phyloP scores from a whole-genome alignment of 139 green algal genomes.

The Coccomyxa sp. region DNA sequence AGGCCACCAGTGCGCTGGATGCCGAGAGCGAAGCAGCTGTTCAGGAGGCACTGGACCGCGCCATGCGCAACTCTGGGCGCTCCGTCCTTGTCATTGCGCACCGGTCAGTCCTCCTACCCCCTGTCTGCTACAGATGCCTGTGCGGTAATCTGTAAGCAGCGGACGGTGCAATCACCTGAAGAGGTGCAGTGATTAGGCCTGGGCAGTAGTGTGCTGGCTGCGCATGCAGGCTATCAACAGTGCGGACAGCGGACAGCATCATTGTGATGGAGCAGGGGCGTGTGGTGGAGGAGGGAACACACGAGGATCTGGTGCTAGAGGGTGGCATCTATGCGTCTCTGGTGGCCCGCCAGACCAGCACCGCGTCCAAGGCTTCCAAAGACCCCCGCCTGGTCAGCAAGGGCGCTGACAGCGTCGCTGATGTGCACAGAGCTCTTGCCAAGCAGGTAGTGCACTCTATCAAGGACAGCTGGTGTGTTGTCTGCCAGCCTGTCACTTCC shows the following conservation, averaged over 20 bases:
- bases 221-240: slow-evolving; percentile 56
- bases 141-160: background rate
- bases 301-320: slow-evolving; percentile 44
- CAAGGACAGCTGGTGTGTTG: too few species aligned
- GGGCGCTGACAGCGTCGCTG: background rate
- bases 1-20: slow-evolving; percentile 46
- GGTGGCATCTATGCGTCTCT: slow-evolving; percentile 34
- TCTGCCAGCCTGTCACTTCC: too few species aligned
- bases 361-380: background rate
- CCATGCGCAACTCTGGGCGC: slow-evolving; percentile 44
- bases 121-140: background rate
- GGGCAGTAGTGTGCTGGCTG: background rate
- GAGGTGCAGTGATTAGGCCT: background rate
- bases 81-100: slow-evolving; percentile 80
- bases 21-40: slow-evolving; percentile 48
- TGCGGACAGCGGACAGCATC: slow-evolving; percentile 67
- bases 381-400: background rate
- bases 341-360: slow-evolving; percentile 28
- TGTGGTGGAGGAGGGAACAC: slow-evolving; percentile 64
- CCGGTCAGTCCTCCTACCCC: slow-evolving; percentile 19
- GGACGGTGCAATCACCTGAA: background rate
- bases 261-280: slow-evolving; percentile 70
- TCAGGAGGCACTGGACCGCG: slow-evolving; percentile 62
- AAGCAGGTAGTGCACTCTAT: too few species aligned
- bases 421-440: too few species aligned